Percentiles rank a stretch among this genome's conserved stretches.
phyloP scores from a whole-genome alignment of 768 basidiomycete species.

The Mycena rosella region DNA sequence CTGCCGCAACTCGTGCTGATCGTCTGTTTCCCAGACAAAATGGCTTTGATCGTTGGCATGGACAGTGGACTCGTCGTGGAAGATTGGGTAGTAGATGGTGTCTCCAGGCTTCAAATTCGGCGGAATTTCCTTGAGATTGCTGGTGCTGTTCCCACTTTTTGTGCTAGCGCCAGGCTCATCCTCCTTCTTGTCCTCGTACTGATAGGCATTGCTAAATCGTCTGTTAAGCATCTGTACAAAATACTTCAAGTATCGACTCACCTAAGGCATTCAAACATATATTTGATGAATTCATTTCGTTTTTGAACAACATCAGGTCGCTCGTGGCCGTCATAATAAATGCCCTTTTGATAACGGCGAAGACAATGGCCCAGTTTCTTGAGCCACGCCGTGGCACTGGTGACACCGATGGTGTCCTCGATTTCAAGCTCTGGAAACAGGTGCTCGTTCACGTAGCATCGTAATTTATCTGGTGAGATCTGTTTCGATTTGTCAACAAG shows the following conservation, averaged over 20 bases:
- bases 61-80: slow-evolving; percentile 41
- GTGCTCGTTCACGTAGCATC: slow-evolving; percentile 27
- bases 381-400: slow-evolving; percentile 26
- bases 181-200: slow-evolving; percentile 23
- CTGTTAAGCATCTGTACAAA: neutral
- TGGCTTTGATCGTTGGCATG: slow-evolving; percentile 40
- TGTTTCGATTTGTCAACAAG: slow-evolving; percentile 2
- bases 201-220: slow-evolving; percentile 2
- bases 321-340: slow-evolving; percentile 42
- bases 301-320: slow-evolving; percentile 39
- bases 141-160: neutral
- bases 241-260: neutral
- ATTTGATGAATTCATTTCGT: slow-evolving; percentile 30
- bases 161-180: neutral
- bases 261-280: slow-evolving; percentile 14
- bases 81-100: slow-evolving; percentile 32
- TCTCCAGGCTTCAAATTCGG: slow-evolving; percentile 34
- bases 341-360: slow-evolving; percentile 29
- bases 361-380: slow-evolving; percentile 33
- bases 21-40: slow-evolving; percentile 34
- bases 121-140: slow-evolving; percentile 18
- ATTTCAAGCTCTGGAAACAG: slow-evolving; percentile 29
- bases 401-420: slow-evolving; percentile 24
- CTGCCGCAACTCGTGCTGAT: slow-evolving; percentile 36
- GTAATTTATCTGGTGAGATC: slow-evolving; percentile 30